Evolutionary conservation across 108 stramenopile genomes (phyloP).

Genomic region (Pseudonitzschia pungens): DNA sequence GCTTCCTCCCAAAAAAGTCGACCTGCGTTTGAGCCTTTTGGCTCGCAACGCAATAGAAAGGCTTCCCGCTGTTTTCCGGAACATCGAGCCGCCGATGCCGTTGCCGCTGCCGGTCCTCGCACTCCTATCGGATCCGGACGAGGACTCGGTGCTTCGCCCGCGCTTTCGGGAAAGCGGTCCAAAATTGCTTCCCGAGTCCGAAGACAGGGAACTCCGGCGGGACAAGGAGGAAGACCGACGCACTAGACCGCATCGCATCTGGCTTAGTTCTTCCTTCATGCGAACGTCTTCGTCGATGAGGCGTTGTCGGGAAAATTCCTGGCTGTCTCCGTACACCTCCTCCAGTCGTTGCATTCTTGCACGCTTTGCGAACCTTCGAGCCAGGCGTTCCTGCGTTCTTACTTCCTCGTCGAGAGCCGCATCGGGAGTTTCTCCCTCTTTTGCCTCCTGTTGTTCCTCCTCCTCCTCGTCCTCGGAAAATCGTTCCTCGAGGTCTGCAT

Average conservation of each 20-base stretch:
- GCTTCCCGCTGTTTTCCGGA: slow-evolving; percentile 38
- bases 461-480: slow-evolving; percentile 75
- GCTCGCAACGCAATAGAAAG: slow-evolving; percentile 63
- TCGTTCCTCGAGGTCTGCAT: slow-evolving; percentile 66
- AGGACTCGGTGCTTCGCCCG: neutral
- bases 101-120: slow-evolving; percentile 1
- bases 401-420: slow-evolving; percentile 69
- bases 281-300: slow-evolving; percentile 78
- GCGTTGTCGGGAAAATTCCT: slow-evolving; percentile 84
- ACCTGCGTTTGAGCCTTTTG: slow-evolving; percentile 54
- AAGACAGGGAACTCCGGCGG: neutral
- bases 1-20: slow-evolving; percentile 58
- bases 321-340: slow-evolving; percentile 84
- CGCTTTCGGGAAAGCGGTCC: slow-evolving; percentile 18
- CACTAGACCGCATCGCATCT: slow-evolving; percentile 65
- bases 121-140: slow-evolving; percentile 24
- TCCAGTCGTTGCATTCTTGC: slow-evolving; percentile 84
- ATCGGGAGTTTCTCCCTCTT: slow-evolving; percentile 14
- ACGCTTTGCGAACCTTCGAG: slow-evolving; percentile 81
- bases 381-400: slow-evolving; percentile 72
- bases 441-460: slow-evolving; percentile 34
- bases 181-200: neutral
- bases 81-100: neutral
- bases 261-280: slow-evolving; percentile 71
- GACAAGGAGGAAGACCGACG: slow-evolving; percentile 36